Evolutionary conservation across 129 eudicot species (phyloP), one percentile per base, ranked within the genome.

Genomic region (Pseudognaphalium luteoalbum): DNA sequence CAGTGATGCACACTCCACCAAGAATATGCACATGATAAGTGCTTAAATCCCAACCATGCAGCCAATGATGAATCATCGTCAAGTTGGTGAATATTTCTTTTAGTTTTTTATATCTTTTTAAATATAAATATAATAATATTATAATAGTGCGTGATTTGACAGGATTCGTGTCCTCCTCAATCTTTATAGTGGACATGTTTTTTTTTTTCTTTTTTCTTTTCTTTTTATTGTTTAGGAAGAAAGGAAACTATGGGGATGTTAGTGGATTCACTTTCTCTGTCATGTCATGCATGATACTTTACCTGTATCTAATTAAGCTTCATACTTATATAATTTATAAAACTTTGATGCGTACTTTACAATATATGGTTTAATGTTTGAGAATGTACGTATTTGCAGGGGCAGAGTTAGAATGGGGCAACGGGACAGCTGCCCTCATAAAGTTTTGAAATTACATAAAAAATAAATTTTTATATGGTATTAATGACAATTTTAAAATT

Each of bases 11-110:
- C 16, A 34, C 68, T 51, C 73, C 68, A 22, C 8, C 16, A 72
- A 61, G 78, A 72, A 79, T 79, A 79, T 79, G 68, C 78, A 66
- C 44, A 79, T 54, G 21, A 12, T 6, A 50, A 65, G 72, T 65
- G 83, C 68, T 80, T 66, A 52, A 73, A 80, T 73, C 78, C 83
- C 73, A 80, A 54, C 62, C 83, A 80, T 56, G 83, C 69, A 80
- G 74, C 83, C 83, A 80, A 80, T 80, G 83, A 73, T 80, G 39
- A 80, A 66, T 73, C 83, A 66, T 80, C 52, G 54, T 66, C 70
- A 73, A 66, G 69, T 73, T 79, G 67, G 74, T 71, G 78, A 64
- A 44, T 65, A 22, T 79, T 61, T 72, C 78, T 35, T 79, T 79
- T 72, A 37, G 6, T 65, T 37, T 35, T 66, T 35, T n/a, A 65